These are phyloP conservation scores for Smallanthus sonchifolius DNA, from an alignment of 129 eudicot genomes.

Conservation along the genomic window DNA sequence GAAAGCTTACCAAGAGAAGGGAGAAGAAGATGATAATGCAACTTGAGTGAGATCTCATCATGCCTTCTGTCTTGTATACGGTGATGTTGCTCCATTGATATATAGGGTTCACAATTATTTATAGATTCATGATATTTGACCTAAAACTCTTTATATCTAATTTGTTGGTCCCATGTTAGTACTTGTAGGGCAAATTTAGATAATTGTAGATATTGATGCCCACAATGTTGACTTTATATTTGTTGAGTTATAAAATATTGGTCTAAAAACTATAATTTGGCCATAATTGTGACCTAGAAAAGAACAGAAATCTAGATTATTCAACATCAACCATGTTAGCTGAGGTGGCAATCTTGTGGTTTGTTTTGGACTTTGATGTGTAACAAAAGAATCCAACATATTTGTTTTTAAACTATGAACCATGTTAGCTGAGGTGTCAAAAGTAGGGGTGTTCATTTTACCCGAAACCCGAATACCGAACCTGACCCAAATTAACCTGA, in stretches of 20 bases:
- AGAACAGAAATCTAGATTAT: constrained; percentile 9
- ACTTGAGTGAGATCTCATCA: constrained; percentile 35
- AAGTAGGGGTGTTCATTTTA: too few relatives aligned
- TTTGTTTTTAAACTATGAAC: not conserved
- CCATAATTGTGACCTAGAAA: constrained; percentile 10
- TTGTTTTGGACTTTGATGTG: constrained; percentile 2
- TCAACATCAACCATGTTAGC: constrained; percentile 23
- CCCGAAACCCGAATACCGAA: too few relatives aligned
- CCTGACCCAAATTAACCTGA: too few relatives aligned
- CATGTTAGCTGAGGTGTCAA: not conserved
- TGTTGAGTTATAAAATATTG: not conserved
- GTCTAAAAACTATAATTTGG: constrained; percentile 5
- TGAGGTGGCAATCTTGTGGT: constrained; percentile 14
- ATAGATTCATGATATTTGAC: constrained; percentile 37
- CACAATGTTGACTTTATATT: constrained; percentile 4
- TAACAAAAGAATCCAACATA: not conserved
- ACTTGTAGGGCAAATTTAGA: constrained; percentile 13
- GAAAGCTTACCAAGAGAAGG: constrained; percentile 39
- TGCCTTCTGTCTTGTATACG: constrained; percentile 21
- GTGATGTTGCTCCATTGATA: constrained; percentile 2
- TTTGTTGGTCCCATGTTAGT: constrained; percentile 23
- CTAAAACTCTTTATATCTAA: constrained; percentile 14
- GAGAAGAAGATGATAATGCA: constrained; percentile 33
- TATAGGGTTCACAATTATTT: constrained; percentile 21
- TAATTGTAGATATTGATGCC: not conserved